phyloP scores from a whole-genome alignment of 169 alveolate genomes.

The Cytauxzoon felis region DNA sequence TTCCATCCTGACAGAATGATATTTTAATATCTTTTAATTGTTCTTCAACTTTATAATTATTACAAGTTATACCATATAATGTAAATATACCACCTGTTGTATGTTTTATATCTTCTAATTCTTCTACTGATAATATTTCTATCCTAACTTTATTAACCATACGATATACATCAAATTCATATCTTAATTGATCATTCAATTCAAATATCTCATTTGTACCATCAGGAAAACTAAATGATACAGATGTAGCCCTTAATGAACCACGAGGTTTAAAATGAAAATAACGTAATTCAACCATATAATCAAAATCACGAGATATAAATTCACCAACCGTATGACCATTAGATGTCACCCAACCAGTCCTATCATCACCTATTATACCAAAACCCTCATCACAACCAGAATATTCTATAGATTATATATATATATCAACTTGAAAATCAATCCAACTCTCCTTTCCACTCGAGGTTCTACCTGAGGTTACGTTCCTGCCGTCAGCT shows the following conservation, averaged over 20 bases:
- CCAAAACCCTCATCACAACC: constrained; percentile 56
- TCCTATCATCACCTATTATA: background rate
- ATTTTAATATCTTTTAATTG: background rate
- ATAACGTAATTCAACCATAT: constrained; percentile 41
- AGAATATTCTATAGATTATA: background rate
- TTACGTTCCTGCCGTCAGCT: too few relatives aligned
- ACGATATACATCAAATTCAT: constrained; percentile 31
- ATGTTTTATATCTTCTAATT: constrained; percentile 1
- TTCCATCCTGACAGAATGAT: constrained; percentile 3
- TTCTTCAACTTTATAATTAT: background rate
- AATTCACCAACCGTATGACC: constrained; percentile 11
- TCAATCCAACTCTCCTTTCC: too few relatives aligned
- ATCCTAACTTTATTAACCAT: constrained; percentile 29
- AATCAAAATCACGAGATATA: constrained; percentile 23
- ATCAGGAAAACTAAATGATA: constrained; percentile 42
- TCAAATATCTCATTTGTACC: constrained; percentile 49
- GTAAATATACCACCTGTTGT: constrained; percentile 56
- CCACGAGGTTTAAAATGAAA: constrained; percentile 45
- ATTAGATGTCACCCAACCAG: constrained; percentile 38
- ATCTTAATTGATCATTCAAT: constrained; percentile 38
- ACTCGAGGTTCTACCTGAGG: too few relatives aligned
- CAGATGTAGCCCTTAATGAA: constrained; percentile 20
- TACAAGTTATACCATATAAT: constrained; percentile 38
- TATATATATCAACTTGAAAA: too few relatives aligned
- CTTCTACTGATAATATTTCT: constrained; percentile 16